Base-by-base conservation (phyloP, 148 eudicot species). In the Camellia lanceoleosa region DNA sequence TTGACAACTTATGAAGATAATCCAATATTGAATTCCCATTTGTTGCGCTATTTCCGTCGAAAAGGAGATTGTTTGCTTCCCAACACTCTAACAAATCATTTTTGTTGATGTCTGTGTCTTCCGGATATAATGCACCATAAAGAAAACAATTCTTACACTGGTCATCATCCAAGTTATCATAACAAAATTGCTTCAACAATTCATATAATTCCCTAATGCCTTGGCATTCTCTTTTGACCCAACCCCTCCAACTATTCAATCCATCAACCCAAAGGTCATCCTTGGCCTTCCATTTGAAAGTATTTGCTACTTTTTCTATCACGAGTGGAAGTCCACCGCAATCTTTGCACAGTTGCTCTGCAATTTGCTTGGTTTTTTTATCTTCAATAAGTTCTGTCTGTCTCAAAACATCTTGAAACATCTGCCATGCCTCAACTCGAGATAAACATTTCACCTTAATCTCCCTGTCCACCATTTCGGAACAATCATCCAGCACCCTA, bases 81-180 rank as follows among this genome's bases (percentile, higher is more conserved):
- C 77, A 80, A 62, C 71, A 73, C 44, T 80, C 71, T n/a, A 80
- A 49, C 18, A 72, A 63, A 5, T 51, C 20, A 42, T 80, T 41
- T 9, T 3, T 49, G 41, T 62, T 61, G 55, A 80, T 80, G 43
- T 72, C 82, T 1, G n/a, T 72, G 10, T 55, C 78, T 72, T 73
- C 78, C 1, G 78, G 72, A 80, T 80, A 73, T 30, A 80, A 65
- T 7, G 78, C 78, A 63, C 78, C 76, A 18, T 73, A 80, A 19
- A 80, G 78, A 74, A 80, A 80, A 71, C 82, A 80, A 4, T 49
- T 20, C 63, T 80, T 65, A 2, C 23, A 14, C 14, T 7, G 3
- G 13, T 61, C 78, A 64, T 61, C 63, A 80, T 18, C 56, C 56
- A 80, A 54, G 15, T 64, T 38, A 52, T 74, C 46, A 5, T 68